Percentiles rank a stretch among this genome's conserved stretches.
Conservation (phyloP, 305 asterid genomes). For the Fraxinus albicans region DNA sequence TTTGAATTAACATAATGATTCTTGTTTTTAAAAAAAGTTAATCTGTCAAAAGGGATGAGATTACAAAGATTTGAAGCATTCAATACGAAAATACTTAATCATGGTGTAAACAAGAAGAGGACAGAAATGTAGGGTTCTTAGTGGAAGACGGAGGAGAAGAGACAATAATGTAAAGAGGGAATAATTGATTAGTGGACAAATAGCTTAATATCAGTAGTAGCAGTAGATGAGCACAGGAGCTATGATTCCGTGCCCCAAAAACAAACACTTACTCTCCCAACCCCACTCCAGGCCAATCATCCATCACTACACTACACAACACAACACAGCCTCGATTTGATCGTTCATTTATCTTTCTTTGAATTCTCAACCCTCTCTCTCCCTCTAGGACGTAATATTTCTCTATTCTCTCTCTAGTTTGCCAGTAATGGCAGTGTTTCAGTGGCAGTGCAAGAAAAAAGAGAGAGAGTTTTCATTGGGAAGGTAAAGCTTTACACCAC, state of each 20-base stretch:
- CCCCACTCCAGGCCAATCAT: slow-evolving; percentile 17
- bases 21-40: not conserved
- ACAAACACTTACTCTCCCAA: slow-evolving; percentile 22
- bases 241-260: slow-evolving; percentile 39
- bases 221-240: slow-evolving; percentile 17
- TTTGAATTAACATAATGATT: not conserved
- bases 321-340: slow-evolving; percentile 73
- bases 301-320: slow-evolving; percentile 17
- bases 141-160: not conserved
- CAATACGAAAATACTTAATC: not conserved
- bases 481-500: slow-evolving; percentile 63
- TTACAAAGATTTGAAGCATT: not conserved
- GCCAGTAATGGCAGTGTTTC: slow-evolving; percentile 75
- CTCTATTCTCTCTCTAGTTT: slow-evolving; percentile 36
- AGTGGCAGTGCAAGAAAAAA: slow-evolving; percentile 72
- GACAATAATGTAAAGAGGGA: not conserved
- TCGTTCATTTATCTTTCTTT: slow-evolving; percentile 42
- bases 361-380: not conserved
- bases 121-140: not conserved
- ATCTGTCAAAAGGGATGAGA: not conserved
- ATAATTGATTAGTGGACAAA: slow-evolving; percentile 37
- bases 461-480: slow-evolving; percentile 77
- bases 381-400: not conserved
- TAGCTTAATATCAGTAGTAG: slow-evolving; percentile 28
- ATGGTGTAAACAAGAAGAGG: not conserved